A percentile compares a stretch with the other conserved stretches of the same genome.
Conservation (phyloP, 257 asterid species). For the Scutellaria minor region DNA sequence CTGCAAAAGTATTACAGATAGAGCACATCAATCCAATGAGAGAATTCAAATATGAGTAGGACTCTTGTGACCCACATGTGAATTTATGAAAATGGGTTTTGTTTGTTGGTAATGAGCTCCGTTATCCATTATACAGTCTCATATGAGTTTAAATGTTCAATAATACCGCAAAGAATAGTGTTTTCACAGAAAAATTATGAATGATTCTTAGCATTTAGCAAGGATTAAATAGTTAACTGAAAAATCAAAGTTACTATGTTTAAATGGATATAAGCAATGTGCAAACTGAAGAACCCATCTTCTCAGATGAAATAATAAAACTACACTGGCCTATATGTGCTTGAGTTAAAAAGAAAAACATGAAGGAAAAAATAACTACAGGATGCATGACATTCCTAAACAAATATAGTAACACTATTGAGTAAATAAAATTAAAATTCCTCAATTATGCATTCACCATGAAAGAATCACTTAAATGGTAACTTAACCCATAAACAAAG, state of each 20-base stretch:
- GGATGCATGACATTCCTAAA: not conserved
- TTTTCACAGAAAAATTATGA: not conserved
- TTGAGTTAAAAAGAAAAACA: not conserved
- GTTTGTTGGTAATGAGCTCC: no score
- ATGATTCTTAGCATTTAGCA: constrained; percentile 6
- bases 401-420: not conserved
- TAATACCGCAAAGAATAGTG: not conserved
- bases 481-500: constrained; percentile 7
- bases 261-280: not conserved
- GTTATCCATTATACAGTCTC: no score
- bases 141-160: not conserved
- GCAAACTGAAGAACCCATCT: not conserved
- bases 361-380: not conserved
- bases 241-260: not conserved
- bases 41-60: not conserved
- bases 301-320: not conserved
- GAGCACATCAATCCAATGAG: constrained; percentile 25
- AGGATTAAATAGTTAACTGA: not conserved
- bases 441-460: constrained; percentile 6
- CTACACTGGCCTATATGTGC: not conserved
- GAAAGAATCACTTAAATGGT: not conserved
- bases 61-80: no score
- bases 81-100: no score
- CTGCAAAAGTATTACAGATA: constrained; percentile 43
- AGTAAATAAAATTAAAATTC: not conserved